Evolutionary conservation across 352 stramenopile genomes (phyloP).

Genomic region (Phytopythium ostracodes): DNA sequence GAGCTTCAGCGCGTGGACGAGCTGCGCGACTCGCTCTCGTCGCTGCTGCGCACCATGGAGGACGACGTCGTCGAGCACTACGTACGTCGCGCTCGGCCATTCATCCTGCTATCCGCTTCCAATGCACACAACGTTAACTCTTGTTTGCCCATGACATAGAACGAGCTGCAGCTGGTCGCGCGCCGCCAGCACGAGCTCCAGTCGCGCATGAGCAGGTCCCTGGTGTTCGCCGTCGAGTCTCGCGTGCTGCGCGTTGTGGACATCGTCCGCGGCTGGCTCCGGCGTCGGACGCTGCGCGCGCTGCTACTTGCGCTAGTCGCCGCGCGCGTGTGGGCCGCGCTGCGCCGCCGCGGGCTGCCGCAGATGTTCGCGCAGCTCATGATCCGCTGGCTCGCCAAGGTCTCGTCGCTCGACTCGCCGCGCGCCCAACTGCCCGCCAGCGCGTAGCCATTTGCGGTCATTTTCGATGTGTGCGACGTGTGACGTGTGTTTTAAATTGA

Average conservation of each 20-base stretch:
- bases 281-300: conserved; percentile 41
- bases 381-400: conserved; percentile 52
- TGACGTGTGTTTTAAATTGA: background rate
- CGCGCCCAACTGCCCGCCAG: background rate
- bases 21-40: conserved; percentile 46
- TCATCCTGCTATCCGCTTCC: background rate
- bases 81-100: conserved; percentile 26
- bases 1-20: conserved; percentile 51
- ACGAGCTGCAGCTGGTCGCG: conserved; percentile 44
- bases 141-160: conserved; percentile 14
- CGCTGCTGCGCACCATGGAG: conserved; percentile 55
- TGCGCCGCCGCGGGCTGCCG: conserved; percentile 42
- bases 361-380: conserved; percentile 57
- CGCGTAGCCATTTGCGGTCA: background rate
- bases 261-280: conserved; percentile 41
- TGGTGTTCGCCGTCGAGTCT: conserved; percentile 37
- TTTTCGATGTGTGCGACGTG: background rate
- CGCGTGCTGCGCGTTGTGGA: conserved; percentile 27
- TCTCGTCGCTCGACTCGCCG: conserved; percentile 41
- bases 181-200: conserved; percentile 37
- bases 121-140: background rate
- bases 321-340: conserved; percentile 48
- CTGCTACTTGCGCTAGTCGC: conserved; percentile 45
- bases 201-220: conserved; percentile 29
- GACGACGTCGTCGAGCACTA: conserved; percentile 57